phyloP scores from a whole-genome alignment of 2,329 filamentous ascomycete species.

The Ambrosiella beaveri region DNA sequence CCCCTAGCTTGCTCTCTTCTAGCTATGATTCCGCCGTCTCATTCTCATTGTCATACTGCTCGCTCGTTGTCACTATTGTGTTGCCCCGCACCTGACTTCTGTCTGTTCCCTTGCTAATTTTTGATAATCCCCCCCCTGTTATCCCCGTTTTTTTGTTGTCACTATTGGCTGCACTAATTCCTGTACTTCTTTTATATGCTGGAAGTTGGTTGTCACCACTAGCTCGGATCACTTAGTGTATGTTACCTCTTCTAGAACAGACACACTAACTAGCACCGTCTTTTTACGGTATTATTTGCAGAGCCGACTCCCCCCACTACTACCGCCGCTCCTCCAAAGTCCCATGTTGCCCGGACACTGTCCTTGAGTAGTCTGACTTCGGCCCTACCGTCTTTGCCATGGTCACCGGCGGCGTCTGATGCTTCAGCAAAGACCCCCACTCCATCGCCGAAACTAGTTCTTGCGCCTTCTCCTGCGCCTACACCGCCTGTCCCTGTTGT shows the following conservation, averaged over 20 bases:
- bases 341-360: conserved; percentile 28
- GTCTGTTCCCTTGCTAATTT: neutral
- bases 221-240: neutral
- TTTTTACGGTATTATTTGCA: neutral
- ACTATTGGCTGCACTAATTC: neutral
- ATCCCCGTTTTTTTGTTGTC: neutral
- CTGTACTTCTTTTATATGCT: neutral
- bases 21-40: neutral
- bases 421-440: conserved; percentile 29
- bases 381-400: conserved; percentile 54
- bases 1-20: neutral
- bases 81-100: neutral
- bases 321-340: conserved; percentile 10
- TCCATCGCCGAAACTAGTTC: conserved; percentile 21
- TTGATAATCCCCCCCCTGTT: neutral
- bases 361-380: conserved; percentile 56
- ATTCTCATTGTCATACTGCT: neutral
- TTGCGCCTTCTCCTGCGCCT: conserved; percentile 16
- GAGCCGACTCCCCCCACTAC: conserved; percentile 1
- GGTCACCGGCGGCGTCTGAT: conserved; percentile 40
- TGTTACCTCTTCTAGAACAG: neutral
- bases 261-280: conserved; percentile 14
- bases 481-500: conserved; percentile 15
- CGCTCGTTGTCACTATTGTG: neutral
- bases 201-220: neutral